phyloP scores from a whole-genome alignment of 345 rosid species.

The Dimocarpus longan region DNA sequence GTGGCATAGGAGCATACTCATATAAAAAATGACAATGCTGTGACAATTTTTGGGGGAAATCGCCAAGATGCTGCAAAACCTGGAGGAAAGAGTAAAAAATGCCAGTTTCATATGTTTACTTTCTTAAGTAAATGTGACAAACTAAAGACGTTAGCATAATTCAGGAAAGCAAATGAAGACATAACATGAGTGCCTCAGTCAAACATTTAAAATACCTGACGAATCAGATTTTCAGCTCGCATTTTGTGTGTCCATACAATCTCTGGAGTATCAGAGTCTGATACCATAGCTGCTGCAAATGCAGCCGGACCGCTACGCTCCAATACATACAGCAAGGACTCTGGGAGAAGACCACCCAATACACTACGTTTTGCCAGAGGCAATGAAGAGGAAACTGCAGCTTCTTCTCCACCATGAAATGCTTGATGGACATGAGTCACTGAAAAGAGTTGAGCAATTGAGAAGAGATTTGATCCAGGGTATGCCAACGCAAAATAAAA shows the following conservation, averaged over 20 bases:
- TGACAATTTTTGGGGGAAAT: conserved; percentile 93
- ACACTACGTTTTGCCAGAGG: conserved; percentile 98
- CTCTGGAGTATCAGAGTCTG: conserved; percentile 99
- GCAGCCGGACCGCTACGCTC: conserved; percentile 98
- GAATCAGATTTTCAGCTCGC: conserved; percentile 97
- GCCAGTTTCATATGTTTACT: conserved; percentile 10
- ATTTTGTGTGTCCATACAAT: conserved; percentile 98
- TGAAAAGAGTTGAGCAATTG: conserved; percentile 90
- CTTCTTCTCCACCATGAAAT: conserved; percentile 99
- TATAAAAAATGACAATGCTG: conserved; percentile 96
- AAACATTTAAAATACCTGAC: conserved; percentile 61
- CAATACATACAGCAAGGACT: conserved; percentile 89
- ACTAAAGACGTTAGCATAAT: conserved; percentile 3
- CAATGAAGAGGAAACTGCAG: conserved; percentile 93
- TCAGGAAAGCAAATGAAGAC: conserved; percentile 14
- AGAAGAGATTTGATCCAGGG: conserved; percentile 93
- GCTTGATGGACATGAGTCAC: conserved; percentile 98
- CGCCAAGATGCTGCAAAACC: conserved; percentile 99
- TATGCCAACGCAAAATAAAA: conserved; percentile 95
- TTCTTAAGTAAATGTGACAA: conserved; percentile 6
- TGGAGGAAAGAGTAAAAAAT: conserved; percentile 32
- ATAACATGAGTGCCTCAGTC: conserved; percentile 3
- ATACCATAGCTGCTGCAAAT: conserved; percentile 98
- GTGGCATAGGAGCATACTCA: conserved; percentile 99
- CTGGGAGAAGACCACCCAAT: conserved; percentile 99